Evolutionary conservation across 1,139 yeast genomes (phyloP).

Genomic region (Suhomyces terraborum): DNA sequence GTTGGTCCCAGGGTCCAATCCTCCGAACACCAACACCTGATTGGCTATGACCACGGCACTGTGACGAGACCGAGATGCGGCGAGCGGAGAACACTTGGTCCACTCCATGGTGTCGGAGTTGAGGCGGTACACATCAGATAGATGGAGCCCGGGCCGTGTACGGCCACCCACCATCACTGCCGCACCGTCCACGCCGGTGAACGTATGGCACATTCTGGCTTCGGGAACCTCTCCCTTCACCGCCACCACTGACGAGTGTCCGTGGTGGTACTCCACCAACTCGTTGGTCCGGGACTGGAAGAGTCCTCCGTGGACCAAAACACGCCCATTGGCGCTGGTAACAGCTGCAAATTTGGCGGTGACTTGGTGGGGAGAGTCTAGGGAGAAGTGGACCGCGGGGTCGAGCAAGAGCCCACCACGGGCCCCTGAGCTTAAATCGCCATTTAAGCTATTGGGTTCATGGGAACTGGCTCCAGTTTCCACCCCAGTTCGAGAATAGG

Average conservation of each 20-base stretch:
- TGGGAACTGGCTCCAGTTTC: no score
- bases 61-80: constrained; percentile 57
- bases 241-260: constrained; percentile 4
- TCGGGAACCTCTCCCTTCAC: constrained; percentile 22
- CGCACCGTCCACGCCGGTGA: constrained; percentile 35
- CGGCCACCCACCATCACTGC: constrained; percentile 68
- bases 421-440: no score
- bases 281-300: constrained; percentile 43
- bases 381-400: constrained; percentile 8
- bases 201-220: constrained; percentile 64
- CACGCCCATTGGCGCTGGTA: constrained; percentile 22
- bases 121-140: constrained; percentile 35
- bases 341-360: constrained; percentile 54
- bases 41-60: constrained; percentile 37
- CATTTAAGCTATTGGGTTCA: no score
- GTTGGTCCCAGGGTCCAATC: constrained; percentile 23
- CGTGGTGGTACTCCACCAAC: constrained; percentile 19
- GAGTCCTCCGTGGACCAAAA: constrained; percentile 58
- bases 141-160: constrained; percentile 53
- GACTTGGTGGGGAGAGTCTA: constrained; percentile 15
- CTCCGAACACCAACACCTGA: constrained; percentile 57
- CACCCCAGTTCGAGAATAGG: no score
- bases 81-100: constrained; percentile 44
- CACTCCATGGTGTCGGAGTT: constrained; percentile 36
- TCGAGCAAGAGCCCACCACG: constrained; percentile 1